Conservation (phyloP, 805 yeast genomes). For the Wickerhamomyces ciferrii region DNA sequence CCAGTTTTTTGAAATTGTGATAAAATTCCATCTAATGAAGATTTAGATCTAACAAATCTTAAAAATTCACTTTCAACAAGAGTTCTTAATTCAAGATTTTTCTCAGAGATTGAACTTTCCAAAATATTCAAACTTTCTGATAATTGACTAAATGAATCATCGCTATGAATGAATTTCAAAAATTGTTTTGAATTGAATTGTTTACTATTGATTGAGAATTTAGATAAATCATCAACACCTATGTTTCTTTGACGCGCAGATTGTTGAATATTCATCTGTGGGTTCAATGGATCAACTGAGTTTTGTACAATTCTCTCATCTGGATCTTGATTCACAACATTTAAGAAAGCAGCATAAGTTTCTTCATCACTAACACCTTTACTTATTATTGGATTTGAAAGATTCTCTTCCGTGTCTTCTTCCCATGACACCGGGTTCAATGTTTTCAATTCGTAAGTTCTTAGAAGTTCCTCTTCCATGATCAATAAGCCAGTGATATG, state of each 20-base stretch:
- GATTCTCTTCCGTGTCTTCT: constrained; percentile 20
- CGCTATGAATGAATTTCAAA: constrained; percentile 48
- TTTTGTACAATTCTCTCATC: constrained; percentile 22
- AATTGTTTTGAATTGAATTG: constrained; percentile 53
- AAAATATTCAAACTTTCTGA: constrained; percentile 40
- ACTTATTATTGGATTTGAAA: constrained; percentile 19
- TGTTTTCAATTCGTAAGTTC: constrained; percentile 39
- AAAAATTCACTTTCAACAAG: constrained; percentile 57
- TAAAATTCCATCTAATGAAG: constrained; percentile 56
- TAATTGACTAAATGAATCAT: constrained; percentile 48
- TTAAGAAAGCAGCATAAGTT: constrained; percentile 9
- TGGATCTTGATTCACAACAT: constrained; percentile 19
- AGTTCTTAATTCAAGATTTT: constrained; percentile 42
- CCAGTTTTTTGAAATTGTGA: constrained; percentile 42
- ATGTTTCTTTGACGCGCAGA: constrained; percentile 35
- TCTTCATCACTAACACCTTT: constrained; percentile 12
- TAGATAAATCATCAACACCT: constrained; percentile 29
- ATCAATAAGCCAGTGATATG: neutral
- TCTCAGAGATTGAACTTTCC: constrained; percentile 42
- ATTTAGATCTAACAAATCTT: constrained; percentile 60
- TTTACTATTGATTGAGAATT: constrained; percentile 50
- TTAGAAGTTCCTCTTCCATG: constrained; percentile 23
- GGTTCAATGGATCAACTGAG: constrained; percentile 54
- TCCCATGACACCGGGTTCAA: constrained; percentile 36
- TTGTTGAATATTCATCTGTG: constrained; percentile 38